Percentiles rank a stretch among this genome's conserved stretches.
Conservation (phyloP, 345 rosid genomes). For the Camelina neglecta region DNA sequence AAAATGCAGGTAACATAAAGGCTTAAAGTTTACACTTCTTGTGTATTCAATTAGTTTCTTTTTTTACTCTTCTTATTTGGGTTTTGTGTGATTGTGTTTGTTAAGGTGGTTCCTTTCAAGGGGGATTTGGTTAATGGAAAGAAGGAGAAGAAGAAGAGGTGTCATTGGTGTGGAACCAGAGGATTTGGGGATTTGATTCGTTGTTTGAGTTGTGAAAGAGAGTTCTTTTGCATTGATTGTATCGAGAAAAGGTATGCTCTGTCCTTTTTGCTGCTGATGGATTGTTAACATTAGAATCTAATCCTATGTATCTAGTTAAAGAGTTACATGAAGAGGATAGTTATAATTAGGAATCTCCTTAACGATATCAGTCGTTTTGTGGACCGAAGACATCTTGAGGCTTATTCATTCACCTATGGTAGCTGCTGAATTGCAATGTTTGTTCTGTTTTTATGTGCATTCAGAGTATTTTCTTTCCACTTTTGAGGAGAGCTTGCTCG, state of each 20-base stretch:
- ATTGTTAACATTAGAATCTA: slow-evolving; percentile 22
- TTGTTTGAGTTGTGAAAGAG: slow-evolving; percentile 73
- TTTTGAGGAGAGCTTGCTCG: too few species aligned
- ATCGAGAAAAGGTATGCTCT: slow-evolving; percentile 59
- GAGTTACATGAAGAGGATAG: slow-evolving; percentile 2
- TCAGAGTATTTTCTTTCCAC: neutral
- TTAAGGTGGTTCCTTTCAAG: slow-evolving; percentile 66
- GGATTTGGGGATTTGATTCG: slow-evolving; percentile 57
- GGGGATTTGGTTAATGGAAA: slow-evolving; percentile 56
- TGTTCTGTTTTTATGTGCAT: slow-evolving; percentile 1
- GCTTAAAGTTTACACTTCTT: neutral
- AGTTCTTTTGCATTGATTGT: slow-evolving; percentile 78
- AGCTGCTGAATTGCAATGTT: neutral
- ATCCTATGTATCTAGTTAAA: slow-evolving; percentile 7
- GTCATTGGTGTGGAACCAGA: slow-evolving; percentile 86
- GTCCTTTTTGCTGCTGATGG: slow-evolving; percentile 15
- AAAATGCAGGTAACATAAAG: slow-evolving; percentile 58
- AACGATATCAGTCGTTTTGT: slow-evolving; percentile 12
- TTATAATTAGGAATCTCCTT: neutral
- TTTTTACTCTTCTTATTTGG: neutral
- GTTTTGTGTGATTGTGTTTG: slow-evolving; percentile 18
- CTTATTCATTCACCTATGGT: slow-evolving; percentile 10
- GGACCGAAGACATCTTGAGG: slow-evolving; percentile 17
- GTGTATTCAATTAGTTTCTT: neutral
- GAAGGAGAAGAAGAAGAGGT: slow-evolving; percentile 69